These are phyloP conservation scores for Diutina pseudorugosa DNA, from an alignment of 1,139 yeast species.

Conservation along the genomic window DNA sequence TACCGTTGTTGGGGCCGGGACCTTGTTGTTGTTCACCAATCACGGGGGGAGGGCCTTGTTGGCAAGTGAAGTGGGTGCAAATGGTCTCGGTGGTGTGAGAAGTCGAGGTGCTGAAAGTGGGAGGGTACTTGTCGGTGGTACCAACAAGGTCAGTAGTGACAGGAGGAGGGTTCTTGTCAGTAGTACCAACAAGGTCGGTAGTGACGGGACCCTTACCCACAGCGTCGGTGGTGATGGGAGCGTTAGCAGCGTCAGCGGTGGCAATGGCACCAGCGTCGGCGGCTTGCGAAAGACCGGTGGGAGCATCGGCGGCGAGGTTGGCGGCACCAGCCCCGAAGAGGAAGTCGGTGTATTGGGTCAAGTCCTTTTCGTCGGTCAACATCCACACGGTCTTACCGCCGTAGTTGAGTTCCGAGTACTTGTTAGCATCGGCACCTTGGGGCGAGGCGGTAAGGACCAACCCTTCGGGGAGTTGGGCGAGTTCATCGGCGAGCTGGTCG, in stretches of 20 bases:
- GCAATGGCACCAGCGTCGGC: background rate
- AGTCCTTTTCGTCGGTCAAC: background rate
- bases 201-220: background rate
- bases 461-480: background rate
- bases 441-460: background rate
- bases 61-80: background rate
- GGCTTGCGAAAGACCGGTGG: background rate
- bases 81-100: background rate
- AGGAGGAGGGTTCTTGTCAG: background rate
- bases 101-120: background rate
- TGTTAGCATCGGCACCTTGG: background rate
- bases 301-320: background rate
- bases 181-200: background rate
- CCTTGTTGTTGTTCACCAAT: background rate
- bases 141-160: background rate
- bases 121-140: background rate
- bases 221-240: background rate
- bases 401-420: background rate
- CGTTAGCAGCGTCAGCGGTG: background rate
- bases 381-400: conserved; percentile 1
- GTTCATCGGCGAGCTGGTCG: background rate
- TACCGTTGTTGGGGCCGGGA: background rate
- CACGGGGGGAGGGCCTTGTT: background rate
- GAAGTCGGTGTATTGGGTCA: background rate
- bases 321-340: background rate